A percentile compares a stretch with the other conserved stretches of the same genome.
These are phyloP conservation scores for Jatropha multifida DNA, from an alignment of 441 rosid species.

Conservation along the genomic window DNA sequence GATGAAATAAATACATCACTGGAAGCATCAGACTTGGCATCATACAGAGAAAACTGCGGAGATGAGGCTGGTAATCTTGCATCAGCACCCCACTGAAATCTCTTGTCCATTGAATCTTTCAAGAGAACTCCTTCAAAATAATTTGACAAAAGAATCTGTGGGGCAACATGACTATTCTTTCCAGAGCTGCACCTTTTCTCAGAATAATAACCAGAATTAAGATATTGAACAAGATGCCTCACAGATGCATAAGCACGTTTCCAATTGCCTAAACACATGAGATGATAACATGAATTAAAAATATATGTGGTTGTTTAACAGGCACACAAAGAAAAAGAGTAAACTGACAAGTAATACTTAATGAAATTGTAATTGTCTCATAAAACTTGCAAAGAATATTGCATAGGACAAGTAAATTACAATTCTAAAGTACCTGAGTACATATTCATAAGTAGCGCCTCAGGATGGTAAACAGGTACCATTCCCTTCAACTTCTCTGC, in stretches of 20 bases:
- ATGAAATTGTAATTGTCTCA: not conserved
- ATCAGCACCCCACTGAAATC: slow-evolving; percentile 67
- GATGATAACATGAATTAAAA: slow-evolving; percentile 39
- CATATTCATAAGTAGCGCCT: slow-evolving; percentile 71
- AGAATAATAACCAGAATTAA: slow-evolving; percentile 45
- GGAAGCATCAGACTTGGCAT: slow-evolving; percentile 39
- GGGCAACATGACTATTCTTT: slow-evolving; percentile 39
- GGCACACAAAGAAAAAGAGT: slow-evolving; percentile 27
- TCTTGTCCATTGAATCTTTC: slow-evolving; percentile 47
- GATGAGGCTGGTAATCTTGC: slow-evolving; percentile 41
- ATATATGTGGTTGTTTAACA: slow-evolving; percentile 28
- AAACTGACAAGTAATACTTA: slow-evolving; percentile 1
- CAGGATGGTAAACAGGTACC: slow-evolving; percentile 81
- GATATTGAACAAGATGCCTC: slow-evolving; percentile 70
- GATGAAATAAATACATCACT: slow-evolving; percentile 38
- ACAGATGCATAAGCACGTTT: slow-evolving; percentile 78
- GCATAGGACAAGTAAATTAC: slow-evolving; percentile 19
- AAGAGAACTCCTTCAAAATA: slow-evolving; percentile 69
- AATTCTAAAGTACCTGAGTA: slow-evolving; percentile 64
- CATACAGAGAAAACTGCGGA: slow-evolving; percentile 43
- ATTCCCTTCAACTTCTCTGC: slow-evolving; percentile 58
- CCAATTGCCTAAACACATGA: slow-evolving; percentile 81
- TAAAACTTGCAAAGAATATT: not conserved
- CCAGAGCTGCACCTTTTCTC: slow-evolving; percentile 35
- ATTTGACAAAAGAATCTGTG: slow-evolving; percentile 62